These are phyloP conservation scores for Huiozyma sinensis DNA, from an alignment of 805 yeast species.

Conservation along the genomic window DNA sequence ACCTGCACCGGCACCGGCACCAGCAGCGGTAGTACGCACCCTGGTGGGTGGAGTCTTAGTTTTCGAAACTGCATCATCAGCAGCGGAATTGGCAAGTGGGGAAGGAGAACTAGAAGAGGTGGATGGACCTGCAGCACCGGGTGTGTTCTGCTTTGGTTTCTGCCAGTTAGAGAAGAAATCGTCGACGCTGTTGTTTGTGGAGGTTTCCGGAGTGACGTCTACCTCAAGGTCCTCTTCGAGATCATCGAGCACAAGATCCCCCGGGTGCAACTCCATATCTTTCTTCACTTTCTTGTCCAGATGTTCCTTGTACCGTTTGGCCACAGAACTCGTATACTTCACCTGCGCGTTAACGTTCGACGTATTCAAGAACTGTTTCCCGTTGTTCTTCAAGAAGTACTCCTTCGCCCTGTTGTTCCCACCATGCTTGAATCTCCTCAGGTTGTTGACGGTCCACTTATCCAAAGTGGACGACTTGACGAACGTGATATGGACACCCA, in stretches of 20 bases:
- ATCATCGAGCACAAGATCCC: slow-evolving; percentile 44
- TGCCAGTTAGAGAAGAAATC: slow-evolving; percentile 92
- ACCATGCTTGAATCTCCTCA: slow-evolving; percentile 87
- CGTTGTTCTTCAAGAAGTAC: slow-evolving; percentile 76
- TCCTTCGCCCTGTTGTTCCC: slow-evolving; percentile 85
- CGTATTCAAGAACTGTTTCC: slow-evolving; percentile 48
- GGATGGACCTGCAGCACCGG: neutral
- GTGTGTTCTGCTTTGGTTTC: slow-evolving; percentile 38
- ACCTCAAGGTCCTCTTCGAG: slow-evolving; percentile 14
- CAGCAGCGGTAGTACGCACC: slow-evolving; percentile 1
- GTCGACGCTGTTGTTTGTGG: slow-evolving; percentile 44
- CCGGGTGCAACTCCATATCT: slow-evolving; percentile 67
- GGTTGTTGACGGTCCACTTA: slow-evolving; percentile 85
- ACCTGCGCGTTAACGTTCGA: slow-evolving; percentile 50
- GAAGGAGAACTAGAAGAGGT: neutral
- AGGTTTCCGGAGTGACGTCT: slow-evolving; percentile 21
- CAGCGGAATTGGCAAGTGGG: neutral
- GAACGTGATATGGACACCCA: slow-evolving; percentile 94
- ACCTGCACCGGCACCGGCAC: neutral
- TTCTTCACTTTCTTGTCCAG: slow-evolving; percentile 54
- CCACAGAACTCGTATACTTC: slow-evolving; percentile 73
- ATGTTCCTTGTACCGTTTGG: slow-evolving; percentile 72
- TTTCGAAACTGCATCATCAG: neutral
- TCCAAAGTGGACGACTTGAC: slow-evolving; percentile 88
- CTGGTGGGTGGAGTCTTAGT: slow-evolving; percentile 2